Conservation (phyloP, 805 yeast genomes). For the Saturnispora serradocipensis region DNA sequence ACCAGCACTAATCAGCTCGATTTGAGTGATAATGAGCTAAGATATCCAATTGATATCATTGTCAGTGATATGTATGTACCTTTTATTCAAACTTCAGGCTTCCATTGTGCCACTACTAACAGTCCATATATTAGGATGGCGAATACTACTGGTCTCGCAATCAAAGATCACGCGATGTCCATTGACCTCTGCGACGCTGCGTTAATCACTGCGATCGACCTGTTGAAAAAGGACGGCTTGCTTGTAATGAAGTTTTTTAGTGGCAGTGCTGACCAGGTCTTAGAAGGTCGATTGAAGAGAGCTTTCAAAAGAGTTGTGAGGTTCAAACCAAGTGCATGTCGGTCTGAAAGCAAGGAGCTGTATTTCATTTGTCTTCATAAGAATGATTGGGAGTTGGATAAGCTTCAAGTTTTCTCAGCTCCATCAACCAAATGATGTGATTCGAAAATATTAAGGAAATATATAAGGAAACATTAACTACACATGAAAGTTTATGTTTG, state of each 20-base stretch:
- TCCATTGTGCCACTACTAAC: constrained; percentile 61
- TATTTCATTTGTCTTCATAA: constrained; percentile 62
- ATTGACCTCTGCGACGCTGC: constrained; percentile 94
- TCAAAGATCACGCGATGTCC: constrained; percentile 74
- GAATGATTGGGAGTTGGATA: constrained; percentile 34
- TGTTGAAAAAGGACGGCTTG: constrained; percentile 61
- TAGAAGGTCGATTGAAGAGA: constrained; percentile 49
- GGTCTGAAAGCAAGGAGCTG: constrained; percentile 72
- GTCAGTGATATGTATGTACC: constrained; percentile 81
- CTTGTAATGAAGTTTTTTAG: constrained; percentile 79
- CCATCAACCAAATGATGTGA: neutral
- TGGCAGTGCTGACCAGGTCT: constrained; percentile 63
- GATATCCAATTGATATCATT: constrained; percentile 50
- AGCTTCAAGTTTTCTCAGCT: constrained; percentile 33
- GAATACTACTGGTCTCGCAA: constrained; percentile 76
- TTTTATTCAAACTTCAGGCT: constrained; percentile 41
- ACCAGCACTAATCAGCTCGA: neutral
- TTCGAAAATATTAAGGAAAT: no score
- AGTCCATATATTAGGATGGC: constrained; percentile 84
- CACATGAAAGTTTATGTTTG: no score
- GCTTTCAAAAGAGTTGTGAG: constrained; percentile 57
- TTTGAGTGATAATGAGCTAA: constrained; percentile 1
- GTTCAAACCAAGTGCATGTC: constrained; percentile 74
- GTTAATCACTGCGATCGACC: constrained; percentile 58
- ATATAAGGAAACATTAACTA: no score